These are phyloP conservation scores for Tubosaeta brunneosetosa DNA, from an alignment of 768 basidiomycete species.

Conservation along the genomic window DNA sequence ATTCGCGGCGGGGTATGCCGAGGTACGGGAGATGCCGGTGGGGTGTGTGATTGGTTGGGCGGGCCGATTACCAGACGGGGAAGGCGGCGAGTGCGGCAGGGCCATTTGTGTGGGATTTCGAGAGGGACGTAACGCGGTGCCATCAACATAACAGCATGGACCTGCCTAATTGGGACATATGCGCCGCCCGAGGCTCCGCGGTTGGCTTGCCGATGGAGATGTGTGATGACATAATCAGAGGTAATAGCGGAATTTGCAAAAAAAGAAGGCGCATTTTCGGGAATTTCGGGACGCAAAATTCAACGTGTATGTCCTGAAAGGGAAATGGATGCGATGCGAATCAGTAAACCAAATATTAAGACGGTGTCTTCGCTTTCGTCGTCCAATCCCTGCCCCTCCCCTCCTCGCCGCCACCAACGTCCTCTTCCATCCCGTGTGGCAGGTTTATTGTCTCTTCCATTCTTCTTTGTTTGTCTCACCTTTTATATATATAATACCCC, in stretches of 20 bases:
- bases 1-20: slow-evolving; percentile 21
- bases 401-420: slow-evolving; percentile 16
- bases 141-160: slow-evolving; percentile 25
- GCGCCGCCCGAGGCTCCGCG: slow-evolving; percentile 31
- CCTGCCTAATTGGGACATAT: slow-evolving; percentile 11
- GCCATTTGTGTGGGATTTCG: slow-evolving; percentile 16
- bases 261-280: slow-evolving; percentile 22
- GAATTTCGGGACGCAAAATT: slow-evolving; percentile 24
- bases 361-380: slow-evolving; percentile 24
- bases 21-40: slow-evolving; percentile 25
- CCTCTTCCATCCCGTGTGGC: neutral
- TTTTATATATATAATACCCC: slow-evolving; percentile 6
- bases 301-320: slow-evolving; percentile 10
- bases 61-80: slow-evolving; percentile 2
- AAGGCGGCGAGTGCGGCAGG: slow-evolving; percentile 13
- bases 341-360: slow-evolving; percentile 38
- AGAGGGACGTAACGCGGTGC: slow-evolving; percentile 17
- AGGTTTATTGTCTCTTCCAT: slow-evolving; percentile 16
- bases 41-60: slow-evolving; percentile 13
- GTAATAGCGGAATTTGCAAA: slow-evolving; percentile 32
- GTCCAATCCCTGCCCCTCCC: slow-evolving; percentile 24
- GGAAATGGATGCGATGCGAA: slow-evolving; percentile 31
- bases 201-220: slow-evolving; percentile 27
- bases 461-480: slow-evolving; percentile 21
- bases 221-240: slow-evolving; percentile 25